Evolutionary conservation across 352 stramenopile genomes (phyloP).

Genomic region (Globisporangium middletonii): DNA sequence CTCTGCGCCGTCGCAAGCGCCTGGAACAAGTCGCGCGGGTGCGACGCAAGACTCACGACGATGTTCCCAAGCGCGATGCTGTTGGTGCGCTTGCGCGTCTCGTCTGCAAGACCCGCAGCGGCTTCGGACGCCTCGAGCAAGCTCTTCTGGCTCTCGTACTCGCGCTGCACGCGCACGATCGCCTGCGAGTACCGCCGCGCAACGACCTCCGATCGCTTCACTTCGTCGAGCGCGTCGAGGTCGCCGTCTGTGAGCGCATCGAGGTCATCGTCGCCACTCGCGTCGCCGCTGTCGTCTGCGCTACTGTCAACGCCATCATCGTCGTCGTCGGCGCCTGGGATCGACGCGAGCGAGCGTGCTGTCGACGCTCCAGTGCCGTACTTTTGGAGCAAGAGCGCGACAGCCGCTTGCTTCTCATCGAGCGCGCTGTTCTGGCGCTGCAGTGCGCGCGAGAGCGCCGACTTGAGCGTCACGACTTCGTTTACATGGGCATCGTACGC

Average conservation of each 20-base stretch:
- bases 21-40: constrained; percentile 61
- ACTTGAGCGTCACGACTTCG: constrained; percentile 37
- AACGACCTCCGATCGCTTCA: constrained; percentile 40
- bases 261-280: background rate
- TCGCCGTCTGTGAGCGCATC: constrained; percentile 11
- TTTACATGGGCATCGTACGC: constrained; percentile 34
- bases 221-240: constrained; percentile 20
- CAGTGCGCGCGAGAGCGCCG: constrained; percentile 32
- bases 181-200: constrained; percentile 47
- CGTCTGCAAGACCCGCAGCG: constrained; percentile 28
- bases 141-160: constrained; percentile 44
- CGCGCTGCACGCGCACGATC: constrained; percentile 39
- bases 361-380: constrained; percentile 9
- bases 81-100: constrained; percentile 46
- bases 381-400: constrained; percentile 42
- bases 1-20: constrained; percentile 37
- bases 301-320: constrained; percentile 2
- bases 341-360: background rate
- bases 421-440: constrained; percentile 42
- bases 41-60: constrained; percentile 45
- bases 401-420: constrained; percentile 48
- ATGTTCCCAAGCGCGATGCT: constrained; percentile 49
- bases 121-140: constrained; percentile 34
- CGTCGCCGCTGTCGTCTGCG: background rate
- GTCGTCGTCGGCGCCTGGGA: background rate